Evolutionary conservation across 768 basidiomycete species (phyloP).

Genomic region (Boletus reticulatus): DNA sequence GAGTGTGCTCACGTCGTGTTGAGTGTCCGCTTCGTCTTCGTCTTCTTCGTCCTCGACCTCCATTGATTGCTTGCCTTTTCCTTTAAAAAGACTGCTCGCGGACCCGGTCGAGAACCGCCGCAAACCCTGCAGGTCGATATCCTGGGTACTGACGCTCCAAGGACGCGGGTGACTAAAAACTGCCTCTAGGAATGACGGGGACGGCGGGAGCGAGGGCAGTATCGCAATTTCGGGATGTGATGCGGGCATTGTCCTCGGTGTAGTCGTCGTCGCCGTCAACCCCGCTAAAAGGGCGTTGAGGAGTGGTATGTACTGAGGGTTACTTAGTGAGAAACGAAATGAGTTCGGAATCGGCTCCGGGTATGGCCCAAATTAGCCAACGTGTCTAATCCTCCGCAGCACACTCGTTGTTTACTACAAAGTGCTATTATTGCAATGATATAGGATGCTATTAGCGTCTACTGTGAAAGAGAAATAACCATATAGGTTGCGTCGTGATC

Average conservation of each 20-base stretch:
- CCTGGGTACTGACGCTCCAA: slow-evolving; percentile 33
- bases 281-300: neutral
- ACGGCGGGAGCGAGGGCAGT: slow-evolving; percentile 36
- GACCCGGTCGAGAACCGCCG: slow-evolving; percentile 16
- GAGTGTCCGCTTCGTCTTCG: slow-evolving; percentile 27
- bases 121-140: slow-evolving; percentile 19
- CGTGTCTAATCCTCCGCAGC: too few species aligned
- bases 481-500: too few species aligned
- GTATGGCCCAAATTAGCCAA: neutral
- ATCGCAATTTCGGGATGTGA: slow-evolving; percentile 8
- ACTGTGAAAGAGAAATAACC: too few species aligned
- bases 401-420: too few species aligned
- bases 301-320: neutral
- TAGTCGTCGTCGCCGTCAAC: slow-evolving; percentile 12
- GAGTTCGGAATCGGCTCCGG: slow-evolving; percentile 14
- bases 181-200: slow-evolving; percentile 40
- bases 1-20: slow-evolving; percentile 17
- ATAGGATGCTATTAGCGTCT: too few species aligned
- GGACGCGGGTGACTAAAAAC: slow-evolving; percentile 39
- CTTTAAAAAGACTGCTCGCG: slow-evolving; percentile 10
- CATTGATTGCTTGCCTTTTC: slow-evolving; percentile 33
- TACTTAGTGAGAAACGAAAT: neutral
- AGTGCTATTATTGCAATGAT: too few species aligned
- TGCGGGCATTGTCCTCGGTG: slow-evolving; percentile 15
- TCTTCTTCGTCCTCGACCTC: slow-evolving; percentile 20